These are phyloP conservation scores for Vitis rotundifolia DNA, from an alignment of 164 flowering plant genomes.

Conservation along the genomic window DNA sequence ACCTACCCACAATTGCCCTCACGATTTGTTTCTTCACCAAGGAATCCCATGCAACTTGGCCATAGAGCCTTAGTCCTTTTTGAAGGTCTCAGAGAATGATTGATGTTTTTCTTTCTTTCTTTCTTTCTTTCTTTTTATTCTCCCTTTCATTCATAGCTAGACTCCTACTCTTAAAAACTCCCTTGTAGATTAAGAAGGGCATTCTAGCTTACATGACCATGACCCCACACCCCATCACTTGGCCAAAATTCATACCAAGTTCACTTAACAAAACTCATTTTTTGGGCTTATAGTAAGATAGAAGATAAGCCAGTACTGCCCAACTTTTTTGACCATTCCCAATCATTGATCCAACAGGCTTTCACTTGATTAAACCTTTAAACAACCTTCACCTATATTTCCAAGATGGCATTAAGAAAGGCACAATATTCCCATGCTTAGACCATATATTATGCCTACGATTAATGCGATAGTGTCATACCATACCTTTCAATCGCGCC, in stretches of 20 bases:
- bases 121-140: not conserved
- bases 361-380: not conserved
- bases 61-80: not conserved
- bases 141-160: no score
- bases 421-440: not conserved
- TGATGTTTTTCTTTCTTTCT: not conserved
- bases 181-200: no score
- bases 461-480: not conserved
- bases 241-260: no score
- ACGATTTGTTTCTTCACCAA: not conserved
- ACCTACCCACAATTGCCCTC: conserved; percentile 3
- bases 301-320: not conserved
- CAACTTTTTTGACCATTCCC: not conserved
- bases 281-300: no score
- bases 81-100: not conserved
- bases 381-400: not conserved
- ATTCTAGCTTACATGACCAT: no score
- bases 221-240: no score
- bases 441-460: not conserved
- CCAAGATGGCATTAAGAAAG: not conserved
- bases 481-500: not conserved
- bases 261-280: no score
- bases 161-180: no score
- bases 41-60: conserved; percentile 9
- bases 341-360: conserved; percentile 2